phyloP scores from a whole-genome alignment of 2,329 filamentous ascomycete species.

The Fusarium cicatricum region DNA sequence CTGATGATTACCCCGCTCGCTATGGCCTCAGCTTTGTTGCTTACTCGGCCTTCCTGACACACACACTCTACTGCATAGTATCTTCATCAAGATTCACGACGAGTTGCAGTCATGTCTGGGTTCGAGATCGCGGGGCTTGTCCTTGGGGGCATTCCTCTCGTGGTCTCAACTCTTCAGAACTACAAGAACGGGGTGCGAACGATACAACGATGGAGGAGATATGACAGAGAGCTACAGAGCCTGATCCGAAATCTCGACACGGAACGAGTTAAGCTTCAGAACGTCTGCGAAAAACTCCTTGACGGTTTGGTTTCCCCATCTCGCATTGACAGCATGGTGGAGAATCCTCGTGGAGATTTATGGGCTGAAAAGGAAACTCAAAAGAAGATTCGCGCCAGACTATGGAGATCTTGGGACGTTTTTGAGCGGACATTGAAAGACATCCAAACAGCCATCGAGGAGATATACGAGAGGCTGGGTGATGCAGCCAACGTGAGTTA shows the following conservation, averaged over 20 bases:
- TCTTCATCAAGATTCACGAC: neutral
- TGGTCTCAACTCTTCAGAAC: neutral
- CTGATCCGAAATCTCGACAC: conserved; percentile 15
- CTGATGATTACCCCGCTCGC: no score
- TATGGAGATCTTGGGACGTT: conserved; percentile 4
- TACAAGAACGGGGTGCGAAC: neutral
- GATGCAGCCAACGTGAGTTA: neutral
- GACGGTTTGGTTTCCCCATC: neutral
- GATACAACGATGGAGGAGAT: neutral
- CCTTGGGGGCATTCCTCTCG: conserved; percentile 3
- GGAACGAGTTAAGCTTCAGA: conserved; percentile 7
- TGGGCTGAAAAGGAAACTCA: neutral
- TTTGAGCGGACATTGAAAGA: conserved; percentile 2
- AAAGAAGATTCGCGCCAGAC: neutral
- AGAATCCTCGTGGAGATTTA: neutral
- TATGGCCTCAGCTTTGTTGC: no score
- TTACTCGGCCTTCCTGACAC: no score
- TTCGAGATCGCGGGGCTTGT: conserved; percentile 8
- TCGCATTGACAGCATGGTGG: conserved; percentile 1
- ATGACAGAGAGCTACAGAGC: conserved; percentile 1
- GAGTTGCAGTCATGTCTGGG: conserved; percentile 9
- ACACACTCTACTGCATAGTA: neutral
- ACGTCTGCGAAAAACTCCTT: conserved; percentile 19
- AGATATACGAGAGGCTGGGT: neutral
- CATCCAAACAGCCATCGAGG: neutral